Evolutionary conservation across 306 rosid species (phyloP), one percentile per base, ranked within the genome.

Genomic region (Quercus ilex): DNA sequence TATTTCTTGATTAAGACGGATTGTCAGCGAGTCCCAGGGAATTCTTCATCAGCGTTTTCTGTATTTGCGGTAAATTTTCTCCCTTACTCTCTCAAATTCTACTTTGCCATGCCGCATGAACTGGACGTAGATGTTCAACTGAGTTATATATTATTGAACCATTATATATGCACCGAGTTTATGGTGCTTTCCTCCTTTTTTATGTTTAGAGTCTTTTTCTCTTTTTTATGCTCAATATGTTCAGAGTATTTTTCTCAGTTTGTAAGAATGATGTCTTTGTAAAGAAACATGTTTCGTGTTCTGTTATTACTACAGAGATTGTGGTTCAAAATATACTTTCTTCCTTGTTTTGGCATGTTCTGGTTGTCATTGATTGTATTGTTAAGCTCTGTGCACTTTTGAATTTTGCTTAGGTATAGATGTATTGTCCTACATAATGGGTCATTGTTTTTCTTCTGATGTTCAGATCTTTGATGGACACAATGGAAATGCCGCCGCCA

Each of bases 401-500:
- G 77, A 69, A 28, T 73, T 72, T 82, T 76, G 13, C 81, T 78
- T 70, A 23, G 81, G 35, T 77, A 33, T 77, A 68, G 60, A 49
- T 60, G 59, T 71, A 31, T 71, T 56, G 59, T 76, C 52, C 55
- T 28, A n/a, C 58, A 46, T 59, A 63, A 77, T 77, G 62, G 62
- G 63, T 77, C 33, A 58, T 80, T 58, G 60, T n/a, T 85, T 49
- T 74, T 81, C 51, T 77, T 62, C 59, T 64, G 53, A 78, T 84
- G 79, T 74, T 75, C 88, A 95, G 99, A 89, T 95, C 80, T 92
- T 92, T 90, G 99, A 95, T 78, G 99, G 99, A 73, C 99, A 95
- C 89, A 95, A 95, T 64, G 99, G 99, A 84, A 92, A 92, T 77
- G 97, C 99, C 55, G 99, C 99, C 4, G 99, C 99, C 53, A 80